A percentile compares a stretch with the other conserved stretches of the same genome.
Conservation (phyloP, 2,329 filamentous ascomycete species). For the Helicocarpus griseus region DNA sequence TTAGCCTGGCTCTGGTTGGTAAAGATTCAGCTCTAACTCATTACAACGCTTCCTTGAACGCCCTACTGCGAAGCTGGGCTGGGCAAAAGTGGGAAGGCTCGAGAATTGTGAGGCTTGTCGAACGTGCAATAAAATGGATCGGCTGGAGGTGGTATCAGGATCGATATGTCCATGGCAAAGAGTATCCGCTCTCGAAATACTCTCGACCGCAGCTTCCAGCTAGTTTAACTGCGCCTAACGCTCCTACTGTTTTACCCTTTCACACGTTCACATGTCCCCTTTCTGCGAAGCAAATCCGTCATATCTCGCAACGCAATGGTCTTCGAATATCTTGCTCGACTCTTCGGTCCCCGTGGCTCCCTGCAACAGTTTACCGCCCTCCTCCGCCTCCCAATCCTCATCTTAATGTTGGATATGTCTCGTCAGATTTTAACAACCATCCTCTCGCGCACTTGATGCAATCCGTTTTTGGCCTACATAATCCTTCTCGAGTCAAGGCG, state of each 20-base stretch:
- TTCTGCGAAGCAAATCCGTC: slow-evolving; percentile 79
- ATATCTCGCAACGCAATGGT: slow-evolving; percentile 91
- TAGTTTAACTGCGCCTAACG: slow-evolving; percentile 66
- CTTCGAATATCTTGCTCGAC: slow-evolving; percentile 88
- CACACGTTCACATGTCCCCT: slow-evolving; percentile 96
- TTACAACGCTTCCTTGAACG: slow-evolving; percentile 23
- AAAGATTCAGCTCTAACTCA: slow-evolving; percentile 18
- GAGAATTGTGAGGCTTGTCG: slow-evolving; percentile 69
- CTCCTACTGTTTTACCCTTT: slow-evolving; percentile 90
- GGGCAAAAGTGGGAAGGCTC: slow-evolving; percentile 81
- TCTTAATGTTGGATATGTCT: slow-evolving; percentile 91
- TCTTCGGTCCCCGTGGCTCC: slow-evolving; percentile 76
- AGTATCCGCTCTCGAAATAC: slow-evolving; percentile 53
- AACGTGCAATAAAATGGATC: slow-evolving; percentile 68
- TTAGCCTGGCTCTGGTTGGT: slow-evolving; percentile 36
- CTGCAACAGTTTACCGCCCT: slow-evolving; percentile 69
- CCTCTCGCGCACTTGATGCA: slow-evolving; percentile 96
- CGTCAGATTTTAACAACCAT: slow-evolving; percentile 98
- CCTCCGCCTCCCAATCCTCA: slow-evolving; percentile 71
- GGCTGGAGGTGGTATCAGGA: slow-evolving; percentile 85
- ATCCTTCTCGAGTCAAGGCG: slow-evolving; percentile 62
- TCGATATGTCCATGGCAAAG: slow-evolving; percentile 54
- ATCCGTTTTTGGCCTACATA: slow-evolving; percentile 89
- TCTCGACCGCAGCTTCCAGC: slow-evolving; percentile 62
- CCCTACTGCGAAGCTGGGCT: slow-evolving; percentile 50